Evolutionary conservation across 2,329 filamentous ascomycete genomes (phyloP), one percentile per base, ranked within the genome.

Genomic region (Chrysoporthe puriensis): DNA sequence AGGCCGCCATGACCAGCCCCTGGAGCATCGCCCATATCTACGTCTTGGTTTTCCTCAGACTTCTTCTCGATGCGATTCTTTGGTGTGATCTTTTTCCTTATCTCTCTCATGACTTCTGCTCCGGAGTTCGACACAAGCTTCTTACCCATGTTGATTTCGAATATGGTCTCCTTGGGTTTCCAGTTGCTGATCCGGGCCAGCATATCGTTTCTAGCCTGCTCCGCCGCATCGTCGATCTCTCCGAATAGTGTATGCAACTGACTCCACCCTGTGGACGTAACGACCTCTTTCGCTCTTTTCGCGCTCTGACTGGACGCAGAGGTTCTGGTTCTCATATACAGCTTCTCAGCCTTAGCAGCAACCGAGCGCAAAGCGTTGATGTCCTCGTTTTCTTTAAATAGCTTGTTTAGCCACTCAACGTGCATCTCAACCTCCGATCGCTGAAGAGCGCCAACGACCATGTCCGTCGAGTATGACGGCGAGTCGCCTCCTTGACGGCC

Each of bases 121-220:
- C 91, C 90, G 75, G 91, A 89, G 61, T 80, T 84, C 48, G 83
- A 83, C 1, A 83, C 84, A 2, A 79, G 84, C 71, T 91, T 90
- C 50, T 89, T 91, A 69, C 90, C 87, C 72, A 90, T 88, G 7
- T 92, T 91, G 70, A 97, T 90, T 78, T 99, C 96, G 73, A 99
- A 99, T n/a, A 99, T 93, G 0, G 95, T 98, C 79, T 99, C 96
- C 56, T 90, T 85, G 0, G 96, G 96, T 73, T 93, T 88, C 81
- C 96, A 99, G 1, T 91, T 91, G 73, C 93, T 94, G 67, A 99
- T 93, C 68, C 90, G 88, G 43, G 93, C 93, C 42, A 99, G 83
- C 92, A 99, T 97, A 62, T 91, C 89, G 61, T 94, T 89, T 43
- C 94, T 88, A 61, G 92, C 90, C 69, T 88, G 85, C 74, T 95